Conservation (phyloP, 2,329 filamentous ascomycete genomes). For the Thermothelomyces thermophilus region DNA sequence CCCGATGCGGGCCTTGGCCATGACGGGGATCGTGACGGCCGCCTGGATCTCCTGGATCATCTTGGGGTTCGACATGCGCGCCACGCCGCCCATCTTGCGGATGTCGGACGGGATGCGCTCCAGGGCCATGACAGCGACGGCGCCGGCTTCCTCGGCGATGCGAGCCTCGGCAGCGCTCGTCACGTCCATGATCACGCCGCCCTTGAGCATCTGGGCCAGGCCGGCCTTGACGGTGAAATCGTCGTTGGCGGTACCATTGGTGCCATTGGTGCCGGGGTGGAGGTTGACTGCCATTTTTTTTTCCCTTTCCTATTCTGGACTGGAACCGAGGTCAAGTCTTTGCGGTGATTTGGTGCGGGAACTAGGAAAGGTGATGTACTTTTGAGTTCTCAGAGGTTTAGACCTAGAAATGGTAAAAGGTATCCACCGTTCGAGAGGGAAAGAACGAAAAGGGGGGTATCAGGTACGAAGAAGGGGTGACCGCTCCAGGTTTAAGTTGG, state of each 20-base stretch:
- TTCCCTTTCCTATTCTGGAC: background rate
- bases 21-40: conserved; percentile 93
- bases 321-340: background rate
- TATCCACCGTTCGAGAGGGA: no score
- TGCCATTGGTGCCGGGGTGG: conserved; percentile 1
- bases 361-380: no score
- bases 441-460: no score
- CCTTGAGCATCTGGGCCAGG: conserved; percentile 96
- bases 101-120: conserved; percentile 98
- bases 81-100: conserved; percentile 82
- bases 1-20: conserved; percentile 97
- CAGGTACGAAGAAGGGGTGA: background rate
- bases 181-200: conserved; percentile 99
- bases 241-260: conserved; percentile 11
- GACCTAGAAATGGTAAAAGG: no score
- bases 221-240: conserved; percentile 89
- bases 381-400: no score
- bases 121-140: conserved; percentile 95
- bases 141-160: conserved; percentile 95
- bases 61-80: conserved; percentile 89
- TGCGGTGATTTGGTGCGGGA: background rate
- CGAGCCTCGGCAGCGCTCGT: conserved; percentile 88
- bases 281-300: conserved; percentile 11
- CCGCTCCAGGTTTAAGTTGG: background rate
- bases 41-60: conserved; percentile 96